Percentiles rank a stretch among this genome's conserved stretches.
phyloP scores from a whole-genome alignment of 2,329 filamentous ascomycete genomes.

The Cytospora mali region DNA sequence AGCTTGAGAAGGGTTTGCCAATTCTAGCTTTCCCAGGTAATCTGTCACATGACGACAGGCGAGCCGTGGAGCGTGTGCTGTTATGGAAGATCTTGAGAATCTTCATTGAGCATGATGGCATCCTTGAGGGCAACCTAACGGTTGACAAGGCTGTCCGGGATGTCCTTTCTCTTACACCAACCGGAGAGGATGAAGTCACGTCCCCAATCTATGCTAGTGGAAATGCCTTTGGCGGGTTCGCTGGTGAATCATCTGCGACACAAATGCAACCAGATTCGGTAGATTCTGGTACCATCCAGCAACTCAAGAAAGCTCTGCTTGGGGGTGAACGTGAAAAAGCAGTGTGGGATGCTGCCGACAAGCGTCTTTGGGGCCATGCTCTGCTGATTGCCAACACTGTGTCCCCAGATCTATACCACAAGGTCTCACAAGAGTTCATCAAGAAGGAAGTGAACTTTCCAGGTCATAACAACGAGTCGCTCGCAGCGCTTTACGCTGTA shows the following conservation, averaged over 20 bases:
- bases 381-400: slow-evolving; percentile 82
- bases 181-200: slow-evolving; percentile 34
- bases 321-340: slow-evolving; percentile 86
- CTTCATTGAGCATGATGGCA: slow-evolving; percentile 84
- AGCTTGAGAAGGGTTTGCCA: slow-evolving; percentile 63
- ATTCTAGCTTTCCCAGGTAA: slow-evolving; percentile 53
- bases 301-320: slow-evolving; percentile 73
- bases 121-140: slow-evolving; percentile 70
- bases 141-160: slow-evolving; percentile 76
- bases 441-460: slow-evolving; percentile 88
- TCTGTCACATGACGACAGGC: slow-evolving; percentile 65
- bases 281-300: slow-evolving; percentile 69
- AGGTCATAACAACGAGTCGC: slow-evolving; percentile 78
- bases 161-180: slow-evolving; percentile 66
- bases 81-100: slow-evolving; percentile 85
- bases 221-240: slow-evolving; percentile 28
- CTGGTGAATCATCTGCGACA: slow-evolving; percentile 32
- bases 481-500: slow-evolving; percentile 90
- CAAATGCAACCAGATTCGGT: slow-evolving; percentile 58
- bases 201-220: slow-evolving; percentile 31
- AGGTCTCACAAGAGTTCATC: slow-evolving; percentile 93
- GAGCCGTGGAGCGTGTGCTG: slow-evolving; percentile 76
- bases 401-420: slow-evolving; percentile 84
- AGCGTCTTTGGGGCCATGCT: slow-evolving; percentile 93
- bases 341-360: slow-evolving; percentile 91